Percentiles rank a stretch among this genome's conserved stretches.
phyloP scores from a whole-genome alignment of 164 flowering plant genomes.

The Vitis amurensis region DNA sequence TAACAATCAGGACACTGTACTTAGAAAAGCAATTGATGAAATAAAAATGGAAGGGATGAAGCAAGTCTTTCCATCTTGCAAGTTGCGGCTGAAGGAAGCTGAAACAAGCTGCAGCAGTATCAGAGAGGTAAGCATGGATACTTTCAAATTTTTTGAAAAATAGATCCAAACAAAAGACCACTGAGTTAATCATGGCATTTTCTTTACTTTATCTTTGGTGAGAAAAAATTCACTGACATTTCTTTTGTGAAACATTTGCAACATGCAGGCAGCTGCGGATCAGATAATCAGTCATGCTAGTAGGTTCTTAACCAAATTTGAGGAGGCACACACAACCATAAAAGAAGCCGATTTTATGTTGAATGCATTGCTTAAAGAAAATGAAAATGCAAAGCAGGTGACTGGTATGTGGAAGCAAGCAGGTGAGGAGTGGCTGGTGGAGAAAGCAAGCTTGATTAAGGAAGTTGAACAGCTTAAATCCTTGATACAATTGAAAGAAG shows the following conservation, averaged over 20 bases:
- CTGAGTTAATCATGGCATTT: background rate
- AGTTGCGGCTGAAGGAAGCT: constrained; percentile 8
- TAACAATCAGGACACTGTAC: constrained; percentile 1
- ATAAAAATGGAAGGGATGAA: constrained; percentile 19
- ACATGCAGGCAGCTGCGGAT: constrained; percentile 26
- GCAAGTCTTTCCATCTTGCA: constrained; percentile 7
- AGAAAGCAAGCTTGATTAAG: constrained; percentile 51
- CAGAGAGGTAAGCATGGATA: constrained; percentile 13
- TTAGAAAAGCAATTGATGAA: no score
- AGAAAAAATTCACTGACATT: background rate
- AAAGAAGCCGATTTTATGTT: constrained; percentile 74
- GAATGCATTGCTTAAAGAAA: constrained; percentile 55
- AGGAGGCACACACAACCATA: constrained; percentile 65
- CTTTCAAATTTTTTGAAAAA: no score
- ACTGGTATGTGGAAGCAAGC: constrained; percentile 54
- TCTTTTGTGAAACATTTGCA: background rate
- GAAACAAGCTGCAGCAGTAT: constrained; percentile 9
- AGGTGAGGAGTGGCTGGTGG: constrained; percentile 42
- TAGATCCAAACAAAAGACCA: background rate
- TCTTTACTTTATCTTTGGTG: background rate
- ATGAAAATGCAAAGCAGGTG: constrained; percentile 50
- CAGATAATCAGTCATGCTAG: constrained; percentile 28
- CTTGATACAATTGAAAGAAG: constrained; percentile 38
- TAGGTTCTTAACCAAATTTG: constrained; percentile 54
- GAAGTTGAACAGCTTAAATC: constrained; percentile 58